Base-by-base conservation (phyloP, 31 red algal genomes). In the Porphyra umbilicalis region DNA sequence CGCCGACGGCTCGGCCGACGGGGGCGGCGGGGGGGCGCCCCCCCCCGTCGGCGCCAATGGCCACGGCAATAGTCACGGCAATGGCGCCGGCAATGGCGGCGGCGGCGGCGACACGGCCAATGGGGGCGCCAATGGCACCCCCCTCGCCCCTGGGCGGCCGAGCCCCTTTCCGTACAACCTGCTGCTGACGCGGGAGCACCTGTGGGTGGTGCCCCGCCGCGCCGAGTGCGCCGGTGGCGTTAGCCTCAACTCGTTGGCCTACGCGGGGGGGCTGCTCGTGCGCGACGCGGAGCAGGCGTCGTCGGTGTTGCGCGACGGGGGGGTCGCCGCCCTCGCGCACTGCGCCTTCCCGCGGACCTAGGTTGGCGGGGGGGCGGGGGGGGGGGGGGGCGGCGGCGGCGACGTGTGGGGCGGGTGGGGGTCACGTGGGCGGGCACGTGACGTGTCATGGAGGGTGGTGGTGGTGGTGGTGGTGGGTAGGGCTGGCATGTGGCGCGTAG, bases 91-190 rank as follows among this genome's bases (percentile, higher is more conserved):
- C n/a, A n/a, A n/a, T n/a, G n/a, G n/a, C n/a, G n/a, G n/a, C n/a
- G n/a, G n/a, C n/a, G n/a, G n/a, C n/a, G n/a, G n/a, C n/a, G n/a
- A n/a, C n/a, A n/a, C n/a, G n/a, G n/a, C n/a, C n/a, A n/a, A n/a
- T n/a, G n/a, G n/a, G n/a, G n/a, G n/a, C n/a, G n/a, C n/a, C n/a
- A n/a, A n/a, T n/a, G n/a, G n/a, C 38, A 9, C 38, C 38, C 38
- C 7, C 38, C 38, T 39, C 8, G 57, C 25, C 57, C 57, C 6
- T 13, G 25, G 57, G 57, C 20, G 4, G 57, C 57, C 3, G 6
- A 71, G 57, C 57, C 86, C 86, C 14, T 97, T 97, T 77, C 38
- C 91, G 20, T 98, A 95, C 79, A 98, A 95, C 79, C 74, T 98
- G 37, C 71, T 94, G 34, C 35, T 85, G 77, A 98, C 92, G 75